These are phyloP conservation scores for Mucor ambiguus DNA, from an alignment of 371 early-diverging fungal genomes.

Conservation along the genomic window DNA sequence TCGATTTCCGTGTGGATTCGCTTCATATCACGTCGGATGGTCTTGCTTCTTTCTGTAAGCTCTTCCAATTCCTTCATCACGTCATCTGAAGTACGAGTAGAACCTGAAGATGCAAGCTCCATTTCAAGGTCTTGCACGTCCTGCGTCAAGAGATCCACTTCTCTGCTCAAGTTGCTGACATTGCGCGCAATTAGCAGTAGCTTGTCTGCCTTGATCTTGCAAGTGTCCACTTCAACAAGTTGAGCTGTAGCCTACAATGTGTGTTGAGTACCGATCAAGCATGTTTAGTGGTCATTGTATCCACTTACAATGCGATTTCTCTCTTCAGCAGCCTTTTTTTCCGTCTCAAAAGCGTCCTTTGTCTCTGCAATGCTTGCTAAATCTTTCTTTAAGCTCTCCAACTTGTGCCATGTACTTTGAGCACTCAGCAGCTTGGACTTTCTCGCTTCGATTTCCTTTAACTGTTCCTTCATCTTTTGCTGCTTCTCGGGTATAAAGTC, in stretches of 20 bases:
- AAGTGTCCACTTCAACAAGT: constrained; percentile 14
- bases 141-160: constrained; percentile 32
- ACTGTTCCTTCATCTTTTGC: constrained; percentile 37
- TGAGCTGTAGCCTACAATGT: constrained; percentile 10
- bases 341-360: neutral
- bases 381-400: constrained; percentile 20
- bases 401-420: constrained; percentile 13
- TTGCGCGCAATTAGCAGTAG: constrained; percentile 40
- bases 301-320: constrained; percentile 12
- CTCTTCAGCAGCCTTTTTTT: constrained; percentile 2
- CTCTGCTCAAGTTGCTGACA: constrained; percentile 38
- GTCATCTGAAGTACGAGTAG: constrained; percentile 67
- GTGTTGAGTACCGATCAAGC: neutral
- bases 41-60: constrained; percentile 43
- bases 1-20: constrained; percentile 52
- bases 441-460: constrained; percentile 29
- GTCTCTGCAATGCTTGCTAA: constrained; percentile 1
- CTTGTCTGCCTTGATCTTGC: constrained; percentile 19
- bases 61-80: constrained; percentile 65
- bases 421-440: constrained; percentile 23
- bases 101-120: constrained; percentile 64
- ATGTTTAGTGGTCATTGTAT: neutral
- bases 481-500: constrained; percentile 53
- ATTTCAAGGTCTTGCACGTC: constrained; percentile 57
- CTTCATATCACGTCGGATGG: constrained; percentile 53